Base-by-base conservation (phyloP, 306 rosid genomes). In the Fragaria iinumae region DNA sequence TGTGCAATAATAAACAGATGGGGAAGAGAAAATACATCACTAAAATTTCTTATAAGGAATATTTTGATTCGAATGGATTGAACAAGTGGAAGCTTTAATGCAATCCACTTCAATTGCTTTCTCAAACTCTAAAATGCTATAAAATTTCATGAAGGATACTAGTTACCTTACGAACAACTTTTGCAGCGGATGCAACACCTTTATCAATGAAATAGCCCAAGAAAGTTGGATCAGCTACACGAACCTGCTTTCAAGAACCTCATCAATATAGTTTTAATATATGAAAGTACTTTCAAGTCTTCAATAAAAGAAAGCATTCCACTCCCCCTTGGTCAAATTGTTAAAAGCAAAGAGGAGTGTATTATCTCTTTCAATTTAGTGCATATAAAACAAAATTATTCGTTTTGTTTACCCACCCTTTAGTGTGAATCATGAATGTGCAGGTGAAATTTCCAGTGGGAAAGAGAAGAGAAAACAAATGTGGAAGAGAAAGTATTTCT, bases 91-190 rank as follows among this genome's bases (percentile, higher is more conserved):
- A 59, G 36, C 66, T 25, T 4, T 17, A 11, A 0, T 11, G 8
- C 20, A 41, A 41, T 67, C 71, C 29, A 67, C 45, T 17, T 67
- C 50, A 67, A 13, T 39, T 41, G 27, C 0, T 67, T 67, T 43
- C 17, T 43, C 11, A 1, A 43, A 43, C 9, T 44, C 8, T 43
- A 5, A 41, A 38, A 20, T 50, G 21, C n/a, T 50, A 17, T 6
- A 67, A 7, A 44, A 21, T 68, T 25, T 23, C 29, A 41, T 60
- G 16, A 41, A 21, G 27, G 56, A 17, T 21, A 56, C 27, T 53
- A 52, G 79, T 85, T 87, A 92, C 98, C 98, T 95, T 95, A 65
- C 97, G 97, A 41, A 95, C 99, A 74, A 95, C 99, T 87, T 95
- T 95, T 62, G 99, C 96, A 64, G 96, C 99, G 4, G 99, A 84